Evolutionary conservation across 2,329 filamentous ascomycete species (phyloP), one percentile per base, ranked within the genome.

Genomic region (Cytospora mali): DNA sequence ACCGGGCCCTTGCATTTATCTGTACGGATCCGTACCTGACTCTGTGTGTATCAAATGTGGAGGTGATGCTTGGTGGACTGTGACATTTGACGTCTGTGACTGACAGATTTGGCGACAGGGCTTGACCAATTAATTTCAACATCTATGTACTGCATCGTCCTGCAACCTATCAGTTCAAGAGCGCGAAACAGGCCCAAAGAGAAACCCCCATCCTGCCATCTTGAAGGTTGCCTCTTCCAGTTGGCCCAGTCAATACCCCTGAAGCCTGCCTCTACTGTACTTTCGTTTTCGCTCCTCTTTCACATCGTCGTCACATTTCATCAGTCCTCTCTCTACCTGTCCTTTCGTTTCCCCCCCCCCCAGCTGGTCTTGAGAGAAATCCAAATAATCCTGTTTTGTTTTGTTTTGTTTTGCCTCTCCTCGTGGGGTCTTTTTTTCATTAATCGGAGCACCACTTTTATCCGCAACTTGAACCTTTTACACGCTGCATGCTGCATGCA

Each of bases 101-200:
- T 54, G 62, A 61, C 52, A 49, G 42, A 56, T 46, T n/a, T 60
- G 52, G 58, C 48, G 54, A 58, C 58, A 64, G 62, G 58, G 54
- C 54, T 46, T 58, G 39, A 48, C 54, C 58, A 55, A 55, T 64
- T 64, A 62, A 64, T 64, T 62, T 62, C 62, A 64, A 62, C 58
- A 64, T n/a, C n/a, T n/a, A n/a, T n/a, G n/a, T n/a, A n/a, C n/a
- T n/a, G n/a, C n/a, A n/a, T n/a, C n/a, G n/a, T n/a, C n/a, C 33
- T 58, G 58, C 62, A 48, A 58, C 62, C 62, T 58, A 56, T 52
- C 50, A 31, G 28, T 42, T 28, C 58, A 54, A 6, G 50, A 60
- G n/a, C 58, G 50, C 58, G 58, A 60, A 60, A 33, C n/a, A n/a
- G n/a, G n/a, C n/a, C n/a, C n/a, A 54, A 33, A 49, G 29, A 46